Evolutionary conservation across 768 basidiomycete genomes (phyloP), one percentile per base, ranked within the genome.

Genomic region (Atractiella rhizophila): DNA sequence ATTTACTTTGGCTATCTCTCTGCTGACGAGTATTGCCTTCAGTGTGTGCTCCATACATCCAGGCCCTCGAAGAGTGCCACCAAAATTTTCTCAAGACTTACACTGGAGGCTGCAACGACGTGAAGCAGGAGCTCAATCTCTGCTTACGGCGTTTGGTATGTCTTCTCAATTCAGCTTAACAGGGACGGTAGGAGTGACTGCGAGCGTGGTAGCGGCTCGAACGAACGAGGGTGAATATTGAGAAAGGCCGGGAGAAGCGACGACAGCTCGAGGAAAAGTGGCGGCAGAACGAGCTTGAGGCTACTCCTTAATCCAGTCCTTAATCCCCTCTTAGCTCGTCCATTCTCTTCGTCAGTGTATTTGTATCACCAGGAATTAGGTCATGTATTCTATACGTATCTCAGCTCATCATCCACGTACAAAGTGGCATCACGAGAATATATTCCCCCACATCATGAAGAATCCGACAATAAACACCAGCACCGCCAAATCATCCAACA

Each of bases 31-130:
- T n/a, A n/a, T n/a, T n/a, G n/a, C n/a, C n/a, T n/a, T n/a, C 33
- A 47, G 46, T 24, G 4, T 47, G 46, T 37, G 29, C 37, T 18
- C 29, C 37, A 16, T 37, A 28, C 21, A 47, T 47, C 27, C 33
- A 46, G 20, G 46, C 45, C 15, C 28, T 47, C 13, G 44, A 47
- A 25, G 28, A 34, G n/a, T 47, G 46, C 37, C 46, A 47, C 28
- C n/a, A n/a, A n/a, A n/a, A n/a, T n/a, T n/a, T n/a, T n/a, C n/a
- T n/a, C n/a, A 27, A 25, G n/a, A 18, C 20, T 27, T 47, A 39
- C 32, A 47, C 35, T 26, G 46, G 46, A 23, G 20, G 39, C 33
- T 47, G 46, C 43, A 47, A 47, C 36, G 46, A 43, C 31, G 5
- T 37, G 18, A 45, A 47, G 44, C 7, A 39, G 12, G 28, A 25